phyloP scores from a whole-genome alignment of 2,329 filamentous ascomycete genomes.

The Blastomyces parvus region DNA sequence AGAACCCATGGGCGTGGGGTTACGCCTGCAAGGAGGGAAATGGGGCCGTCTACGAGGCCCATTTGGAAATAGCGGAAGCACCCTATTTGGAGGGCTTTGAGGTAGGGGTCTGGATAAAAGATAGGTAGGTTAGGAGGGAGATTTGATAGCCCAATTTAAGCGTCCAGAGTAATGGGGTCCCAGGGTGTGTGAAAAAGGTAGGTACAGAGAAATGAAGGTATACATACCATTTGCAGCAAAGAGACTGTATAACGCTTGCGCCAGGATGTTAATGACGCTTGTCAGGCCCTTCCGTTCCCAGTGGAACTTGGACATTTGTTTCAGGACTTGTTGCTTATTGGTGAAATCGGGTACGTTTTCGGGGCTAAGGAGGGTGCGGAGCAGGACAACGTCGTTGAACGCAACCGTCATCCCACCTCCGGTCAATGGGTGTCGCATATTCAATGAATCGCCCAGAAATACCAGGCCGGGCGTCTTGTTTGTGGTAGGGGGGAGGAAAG shows the following conservation, averaged over 20 bases:
- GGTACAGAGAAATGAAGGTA: not conserved
- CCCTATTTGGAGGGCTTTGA: slow-evolving; percentile 72
- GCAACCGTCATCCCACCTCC: slow-evolving; percentile 98
- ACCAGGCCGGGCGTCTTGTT: slow-evolving; percentile 63
- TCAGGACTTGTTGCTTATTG: slow-evolving; percentile 55
- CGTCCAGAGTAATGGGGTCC: slow-evolving; percentile 8
- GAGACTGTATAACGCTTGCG: slow-evolving; percentile 80
- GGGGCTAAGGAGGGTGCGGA: slow-evolving; percentile 65
- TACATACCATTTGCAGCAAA: slow-evolving; percentile 67
- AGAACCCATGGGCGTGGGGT: slow-evolving; percentile 68
- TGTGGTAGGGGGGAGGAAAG: slow-evolving; percentile 73
- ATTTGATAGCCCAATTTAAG: not conserved
- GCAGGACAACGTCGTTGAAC: slow-evolving; percentile 78
- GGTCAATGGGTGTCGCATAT: slow-evolving; percentile 98
- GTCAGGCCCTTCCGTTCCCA: slow-evolving; percentile 76
- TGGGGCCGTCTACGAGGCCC: slow-evolving; percentile 65
- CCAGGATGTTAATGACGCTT: slow-evolving; percentile 93
- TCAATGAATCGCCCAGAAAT: slow-evolving; percentile 86
- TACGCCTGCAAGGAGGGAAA: slow-evolving; percentile 71
- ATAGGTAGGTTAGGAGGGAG: not conserved
- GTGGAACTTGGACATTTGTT: slow-evolving; percentile 68
- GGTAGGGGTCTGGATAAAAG: slow-evolving; percentile 47
- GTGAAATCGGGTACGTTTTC: slow-evolving; percentile 57
- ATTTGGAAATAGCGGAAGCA: slow-evolving; percentile 88
- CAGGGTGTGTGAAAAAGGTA: not conserved